A percentile compares a stretch with the other conserved stretches of the same genome.
Evolutionary conservation across 768 basidiomycete species (phyloP).

Genomic region (Boletales sp.): DNA sequence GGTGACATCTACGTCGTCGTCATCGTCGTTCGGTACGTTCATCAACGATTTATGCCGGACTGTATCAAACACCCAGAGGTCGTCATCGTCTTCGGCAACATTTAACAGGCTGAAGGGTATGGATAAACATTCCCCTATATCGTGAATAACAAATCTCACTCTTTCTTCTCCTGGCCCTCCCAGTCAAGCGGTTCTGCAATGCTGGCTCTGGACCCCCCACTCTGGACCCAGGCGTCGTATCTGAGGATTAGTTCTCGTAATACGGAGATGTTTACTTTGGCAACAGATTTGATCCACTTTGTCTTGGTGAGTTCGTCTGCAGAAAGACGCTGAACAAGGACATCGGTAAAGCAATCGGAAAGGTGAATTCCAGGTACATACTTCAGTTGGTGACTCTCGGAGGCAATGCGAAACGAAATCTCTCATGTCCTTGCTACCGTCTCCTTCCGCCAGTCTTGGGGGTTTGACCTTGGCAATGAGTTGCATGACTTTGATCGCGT

Average conservation of each 20-base stretch:
- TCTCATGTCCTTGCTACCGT: constrained; percentile 80
- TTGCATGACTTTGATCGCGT: constrained; percentile 82
- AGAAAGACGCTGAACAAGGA: constrained; percentile 59
- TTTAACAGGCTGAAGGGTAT: constrained; percentile 18
- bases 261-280: constrained; percentile 62
- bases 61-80: constrained; percentile 77
- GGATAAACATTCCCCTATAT: constrained; percentile 1
- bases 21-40: constrained; percentile 16
- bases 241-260: constrained; percentile 80
- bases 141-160: constrained; percentile 28
- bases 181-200: constrained; percentile 68
- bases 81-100: constrained; percentile 28
- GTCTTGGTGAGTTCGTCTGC: constrained; percentile 87
- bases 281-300: constrained; percentile 83
- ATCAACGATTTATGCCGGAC: constrained; percentile 43
- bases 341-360: constrained; percentile 4
- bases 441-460: constrained; percentile 70
- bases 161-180: constrained; percentile 65
- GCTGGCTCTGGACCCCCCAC: constrained; percentile 72
- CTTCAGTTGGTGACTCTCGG: constrained; percentile 75
- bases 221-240: constrained; percentile 67
- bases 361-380: constrained; percentile 32
- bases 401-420: constrained; percentile 86
- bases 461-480: constrained; percentile 85
- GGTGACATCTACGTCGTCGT: constrained; percentile 21